These are phyloP conservation scores for Elaphomyces granulatus DNA, from an alignment of 495 filamentous ascomycete genomes.

Conservation along the genomic window DNA sequence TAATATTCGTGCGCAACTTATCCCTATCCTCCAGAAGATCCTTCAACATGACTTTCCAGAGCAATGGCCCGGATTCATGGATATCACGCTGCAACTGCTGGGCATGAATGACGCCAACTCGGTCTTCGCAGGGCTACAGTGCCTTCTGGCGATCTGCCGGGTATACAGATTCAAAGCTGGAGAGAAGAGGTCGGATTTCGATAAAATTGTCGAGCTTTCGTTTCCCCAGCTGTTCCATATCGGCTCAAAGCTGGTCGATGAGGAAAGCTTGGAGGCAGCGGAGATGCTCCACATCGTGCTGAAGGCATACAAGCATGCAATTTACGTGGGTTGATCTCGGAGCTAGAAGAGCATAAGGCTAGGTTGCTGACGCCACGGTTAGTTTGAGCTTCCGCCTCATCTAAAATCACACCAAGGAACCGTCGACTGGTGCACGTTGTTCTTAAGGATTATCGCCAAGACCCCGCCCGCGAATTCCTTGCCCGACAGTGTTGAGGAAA, in stretches of 20 bases:
- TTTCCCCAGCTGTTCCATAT: slow-evolving; percentile 86
- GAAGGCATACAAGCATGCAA: slow-evolving; percentile 95
- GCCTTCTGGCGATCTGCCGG: slow-evolving; percentile 80
- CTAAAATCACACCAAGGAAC: slow-evolving; percentile 68
- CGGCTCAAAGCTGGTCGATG: slow-evolving; percentile 73
- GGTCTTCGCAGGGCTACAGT: slow-evolving; percentile 87
- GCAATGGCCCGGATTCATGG: slow-evolving; percentile 83
- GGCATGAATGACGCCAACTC: slow-evolving; percentile 68
- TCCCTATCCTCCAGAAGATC: slow-evolving; percentile 89
- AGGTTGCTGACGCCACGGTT: slow-evolving; percentile 17
- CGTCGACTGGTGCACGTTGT: slow-evolving; percentile 89
- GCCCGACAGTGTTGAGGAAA: slow-evolving; percentile 68
- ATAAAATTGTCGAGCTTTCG: slow-evolving; percentile 79
- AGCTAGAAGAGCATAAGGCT: background rate
- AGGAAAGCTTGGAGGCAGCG: slow-evolving; percentile 81
- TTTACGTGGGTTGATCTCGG: slow-evolving; percentile 59
- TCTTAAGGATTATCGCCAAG: slow-evolving; percentile 79
- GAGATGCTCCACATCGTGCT: slow-evolving; percentile 92
- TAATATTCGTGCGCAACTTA: slow-evolving; percentile 74
- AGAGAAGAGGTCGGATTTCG: slow-evolving; percentile 71
- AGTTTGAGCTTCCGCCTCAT: slow-evolving; percentile 74
- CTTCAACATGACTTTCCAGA: slow-evolving; percentile 90
- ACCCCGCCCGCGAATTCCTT: slow-evolving; percentile 63
- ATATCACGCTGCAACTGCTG: slow-evolving; percentile 76
- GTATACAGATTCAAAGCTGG: slow-evolving; percentile 86